Base-by-base conservation (phyloP, 148 eudicot genomes). In the Limonium bicolor region DNA sequence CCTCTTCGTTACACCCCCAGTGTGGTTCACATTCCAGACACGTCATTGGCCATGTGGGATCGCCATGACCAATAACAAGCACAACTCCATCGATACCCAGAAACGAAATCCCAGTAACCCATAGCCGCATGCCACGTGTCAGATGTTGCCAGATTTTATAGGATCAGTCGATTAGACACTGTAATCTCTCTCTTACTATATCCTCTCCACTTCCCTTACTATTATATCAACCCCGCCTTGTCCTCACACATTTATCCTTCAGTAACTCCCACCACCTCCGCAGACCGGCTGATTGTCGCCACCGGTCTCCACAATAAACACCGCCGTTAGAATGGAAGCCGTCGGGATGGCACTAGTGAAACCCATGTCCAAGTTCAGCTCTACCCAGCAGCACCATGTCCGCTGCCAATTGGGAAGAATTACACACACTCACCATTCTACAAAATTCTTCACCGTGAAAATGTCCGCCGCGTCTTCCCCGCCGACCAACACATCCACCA, bases 281-380 rank as follows among this genome's bases (percentile, higher is more conserved):
- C n/a, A n/a, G n/a, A n/a, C n/a, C n/a, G n/a, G n/a, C n/a, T n/a
- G n/a, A n/a, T 47, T 18, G 10, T 12, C 11, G 14, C 55, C 24
- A 6, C 31, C 48, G 16, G n/a, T n/a, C n/a, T n/a, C n/a, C n/a
- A n/a, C n/a, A n/a, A 9, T 15, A 22, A 19, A n/a, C 19, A 24
- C 10, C 10, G 11, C 2, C 41, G 21, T 41, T 42, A n/a, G 27
- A 14, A 27, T 45, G 32, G 28, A 48, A 57, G 92, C 86, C 30
- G 69, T 78, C 18, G 72, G 76, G 30, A 84, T 84, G 90, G 62
- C 96, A 16, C 54, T 86, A 10, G 60, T 82, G 4, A 86, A 86
- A 61, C 78, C 87, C 74, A 68, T 78, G 1, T 55, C 80, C 55
- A 71, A 69, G 27, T 74, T 66, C 57, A 49, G 39, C 56, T 56